These are phyloP conservation scores for Gracilaria gracilis DNA, from an alignment of 23 red algal species.

Conservation along the genomic window DNA sequence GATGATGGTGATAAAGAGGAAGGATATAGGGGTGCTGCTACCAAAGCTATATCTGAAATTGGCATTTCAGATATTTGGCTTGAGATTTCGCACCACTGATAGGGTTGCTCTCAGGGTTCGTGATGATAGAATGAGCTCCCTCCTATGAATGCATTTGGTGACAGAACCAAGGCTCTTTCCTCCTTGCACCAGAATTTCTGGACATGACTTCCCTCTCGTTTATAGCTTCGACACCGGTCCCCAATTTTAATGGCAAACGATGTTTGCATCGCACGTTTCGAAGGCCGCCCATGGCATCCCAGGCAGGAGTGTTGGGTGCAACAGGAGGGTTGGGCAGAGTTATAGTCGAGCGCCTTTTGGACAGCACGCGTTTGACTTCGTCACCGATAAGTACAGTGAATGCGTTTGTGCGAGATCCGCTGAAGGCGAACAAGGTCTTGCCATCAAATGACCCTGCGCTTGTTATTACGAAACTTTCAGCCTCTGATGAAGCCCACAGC, in stretches of 20 bases:
- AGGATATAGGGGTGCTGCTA: no score
- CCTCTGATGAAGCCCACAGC: background rate
- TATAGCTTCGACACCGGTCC: background rate
- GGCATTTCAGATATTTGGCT: no score
- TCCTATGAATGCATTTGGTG: no score
- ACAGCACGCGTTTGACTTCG: background rate
- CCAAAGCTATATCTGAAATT: no score
- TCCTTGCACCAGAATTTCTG: no score
- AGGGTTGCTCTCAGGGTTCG: no score
- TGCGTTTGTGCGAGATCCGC: slow-evolving; percentile 35
- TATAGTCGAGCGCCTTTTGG: slow-evolving; percentile 43
- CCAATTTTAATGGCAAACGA: background rate
- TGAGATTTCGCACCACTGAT: no score
- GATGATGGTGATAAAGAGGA: no score
- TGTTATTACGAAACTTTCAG: slow-evolving; percentile 6
- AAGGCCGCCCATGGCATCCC: background rate
- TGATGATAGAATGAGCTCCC: no score
- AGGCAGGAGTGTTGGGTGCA: slow-evolving; percentile 51
- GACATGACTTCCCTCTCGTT: no score
- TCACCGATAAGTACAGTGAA: slow-evolving; percentile 11
- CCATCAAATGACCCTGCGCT: slow-evolving; percentile 7
- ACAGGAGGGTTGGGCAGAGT: slow-evolving; percentile 65
- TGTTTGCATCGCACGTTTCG: background rate
- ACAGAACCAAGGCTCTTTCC: no score
- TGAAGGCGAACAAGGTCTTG: slow-evolving; percentile 15